Evolutionary conservation across 345 rosid genomes (phyloP).

Genomic region (Pseudoturritis turrita): DNA sequence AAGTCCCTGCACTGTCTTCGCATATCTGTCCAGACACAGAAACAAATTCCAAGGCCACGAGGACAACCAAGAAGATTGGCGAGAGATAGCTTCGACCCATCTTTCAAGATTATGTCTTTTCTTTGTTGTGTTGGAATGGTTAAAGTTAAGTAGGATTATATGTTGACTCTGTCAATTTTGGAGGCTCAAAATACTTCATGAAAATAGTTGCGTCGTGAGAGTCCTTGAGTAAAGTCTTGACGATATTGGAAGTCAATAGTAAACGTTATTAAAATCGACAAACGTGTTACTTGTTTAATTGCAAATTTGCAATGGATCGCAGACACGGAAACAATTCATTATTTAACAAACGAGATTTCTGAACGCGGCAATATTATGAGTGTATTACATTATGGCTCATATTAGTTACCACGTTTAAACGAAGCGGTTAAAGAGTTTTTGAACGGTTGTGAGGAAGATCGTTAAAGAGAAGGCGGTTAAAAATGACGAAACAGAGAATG

Average conservation of each 20-base stretch:
- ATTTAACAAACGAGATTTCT: no score
- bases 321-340: no score
- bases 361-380: no score
- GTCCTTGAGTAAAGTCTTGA: not conserved
- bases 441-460: no score
- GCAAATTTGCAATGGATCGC: no score
- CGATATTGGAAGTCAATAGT: not conserved
- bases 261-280: not conserved
- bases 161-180: not conserved
- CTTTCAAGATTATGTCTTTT: not conserved
- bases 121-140: not conserved
- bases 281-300: no score
- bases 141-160: not conserved
- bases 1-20: not conserved
- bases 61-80: not conserved
- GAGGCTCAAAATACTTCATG: not conserved
- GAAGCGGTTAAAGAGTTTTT: no score
- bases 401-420: no score
- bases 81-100: not conserved
- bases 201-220: not conserved
- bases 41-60: not conserved
- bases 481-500: no score
- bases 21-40: not conserved
- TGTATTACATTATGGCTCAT: no score
- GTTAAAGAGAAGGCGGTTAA: no score